Evolutionary conservation across 768 basidiomycete species (phyloP), one percentile per base, ranked within the genome.

Genomic region (Butyriboletus loyo): DNA sequence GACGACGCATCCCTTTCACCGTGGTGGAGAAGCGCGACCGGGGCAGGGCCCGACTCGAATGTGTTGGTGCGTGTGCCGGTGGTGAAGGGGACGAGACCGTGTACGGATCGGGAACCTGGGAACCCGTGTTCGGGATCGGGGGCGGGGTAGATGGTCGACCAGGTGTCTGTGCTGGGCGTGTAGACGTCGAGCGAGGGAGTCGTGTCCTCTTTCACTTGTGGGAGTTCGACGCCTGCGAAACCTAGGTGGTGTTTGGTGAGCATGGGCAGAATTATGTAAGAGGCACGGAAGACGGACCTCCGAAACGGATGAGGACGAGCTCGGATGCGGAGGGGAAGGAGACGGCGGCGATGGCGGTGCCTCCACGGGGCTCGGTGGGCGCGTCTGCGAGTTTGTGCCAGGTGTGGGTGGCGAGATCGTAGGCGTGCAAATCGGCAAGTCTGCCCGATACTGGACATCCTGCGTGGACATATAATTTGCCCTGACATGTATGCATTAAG

Each of bases 371-470:
- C 3, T 72, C 72, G 5, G 57, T 71, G 1, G 77, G 77, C 0
- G 72, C 75, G 17, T 65, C 52, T n/a, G 72, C 56, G 7, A 74
- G 65, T 24, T 44, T 34, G 27, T 63, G 24, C 74, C 76, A 77
- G 22, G 45, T 46, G 7, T 59, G 54, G 4, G 58, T 60, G 7
- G 48, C 21, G 36, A 72, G 48, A 47, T 71, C 63, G 57, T 72
- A 70, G 13, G 70, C 60, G 49, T 76, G 72, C 28, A 77, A 55
- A 4, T 67, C 59, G 14, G 58, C 47, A 5, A 75, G 65, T 24
- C 75, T 70, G 11, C 75, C 75, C 14, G 62, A 56, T 0, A 59
- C 46, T 0, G 74, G 75, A 39, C 75, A 76, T 13, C 74, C 75
- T 1, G 74, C 75, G 50, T 77, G 77, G 4, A 76, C 56, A 58